A percentile compares a stretch with the other conserved stretches of the same genome.
These are phyloP conservation scores for Castanea sativa DNA, from an alignment of 306 rosid genomes.

Conservation along the genomic window DNA sequence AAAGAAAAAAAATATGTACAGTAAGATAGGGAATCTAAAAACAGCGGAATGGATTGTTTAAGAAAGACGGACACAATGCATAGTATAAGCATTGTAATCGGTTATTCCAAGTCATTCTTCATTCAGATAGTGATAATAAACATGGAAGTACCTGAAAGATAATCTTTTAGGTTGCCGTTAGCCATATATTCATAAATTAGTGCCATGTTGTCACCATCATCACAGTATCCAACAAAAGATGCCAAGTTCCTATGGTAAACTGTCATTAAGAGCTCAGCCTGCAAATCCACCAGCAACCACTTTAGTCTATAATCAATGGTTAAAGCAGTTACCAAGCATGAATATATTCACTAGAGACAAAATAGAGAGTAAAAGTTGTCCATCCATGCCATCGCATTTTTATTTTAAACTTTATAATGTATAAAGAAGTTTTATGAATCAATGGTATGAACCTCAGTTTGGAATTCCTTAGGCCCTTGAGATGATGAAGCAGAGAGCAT, in stretches of 20 bases:
- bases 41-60: too few species aligned
- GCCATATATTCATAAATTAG: constrained; percentile 66
- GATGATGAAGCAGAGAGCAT: constrained; percentile 63
- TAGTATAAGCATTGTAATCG: too few species aligned
- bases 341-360: too few species aligned
- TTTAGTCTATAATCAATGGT: too few species aligned
- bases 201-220: constrained; percentile 50
- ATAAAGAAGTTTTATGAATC: not conserved
- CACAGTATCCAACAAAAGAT: constrained; percentile 57
- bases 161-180: constrained; percentile 56
- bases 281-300: not conserved
- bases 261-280: constrained; percentile 65
- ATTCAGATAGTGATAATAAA: not conserved
- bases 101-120: too few species aligned
- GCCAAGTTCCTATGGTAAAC: constrained; percentile 62
- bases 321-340: too few species aligned
- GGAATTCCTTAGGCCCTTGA: constrained; percentile 74
- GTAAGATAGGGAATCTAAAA: not conserved
- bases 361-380: too few species aligned
- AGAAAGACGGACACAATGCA: too few species aligned
- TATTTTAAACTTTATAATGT: constrained; percentile 3
- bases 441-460: constrained; percentile 46
- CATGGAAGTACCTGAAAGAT: constrained; percentile 41
- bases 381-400: not conserved
- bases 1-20: not conserved